Percentiles rank a stretch among this genome's conserved stretches.
phyloP scores from a whole-genome alignment of 768 basidiomycete species.

The Leccinum boreale region DNA sequence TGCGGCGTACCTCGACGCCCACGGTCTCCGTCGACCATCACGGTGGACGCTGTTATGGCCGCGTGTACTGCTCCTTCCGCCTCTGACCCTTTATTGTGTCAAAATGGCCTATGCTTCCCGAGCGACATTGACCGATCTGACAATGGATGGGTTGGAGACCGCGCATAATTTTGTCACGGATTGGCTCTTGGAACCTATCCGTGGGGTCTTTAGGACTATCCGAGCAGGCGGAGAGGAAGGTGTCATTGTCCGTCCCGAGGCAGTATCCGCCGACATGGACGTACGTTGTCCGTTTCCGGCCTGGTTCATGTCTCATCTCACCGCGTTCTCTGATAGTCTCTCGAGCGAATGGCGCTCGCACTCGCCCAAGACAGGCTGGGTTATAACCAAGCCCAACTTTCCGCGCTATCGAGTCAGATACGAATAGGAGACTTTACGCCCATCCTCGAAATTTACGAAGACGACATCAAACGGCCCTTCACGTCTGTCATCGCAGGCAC shows the following conservation, averaged over 20 bases:
- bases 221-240: conserved; percentile 74
- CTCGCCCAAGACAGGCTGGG: conserved; percentile 79
- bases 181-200: conserved; percentile 87
- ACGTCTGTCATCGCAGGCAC: conserved; percentile 78
- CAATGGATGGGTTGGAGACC: conserved; percentile 63
- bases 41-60: conserved; percentile 77
- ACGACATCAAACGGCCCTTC: conserved; percentile 86
- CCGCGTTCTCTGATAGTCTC: conserved; percentile 49
- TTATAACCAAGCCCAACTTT: conserved; percentile 63
- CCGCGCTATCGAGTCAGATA: conserved; percentile 60
- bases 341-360: conserved; percentile 89
- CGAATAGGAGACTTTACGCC: conserved; percentile 81
- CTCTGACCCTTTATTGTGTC: conserved; percentile 52
- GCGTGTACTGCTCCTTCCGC: conserved; percentile 71
- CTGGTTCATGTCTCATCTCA: not conserved
- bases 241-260: conserved; percentile 74
- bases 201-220: conserved; percentile 78
- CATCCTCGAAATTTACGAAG: conserved; percentile 84
- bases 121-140: conserved; percentile 52
- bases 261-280: conserved; percentile 80
- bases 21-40: conserved; percentile 62
- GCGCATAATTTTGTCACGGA: conserved; percentile 67
- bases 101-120: conserved; percentile 57
- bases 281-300: conserved; percentile 37
- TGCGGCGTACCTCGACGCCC: conserved; percentile 27